Evolutionary conservation across 805 yeast species (phyloP).

Genomic region (Suhomyces xylopsoci): DNA sequence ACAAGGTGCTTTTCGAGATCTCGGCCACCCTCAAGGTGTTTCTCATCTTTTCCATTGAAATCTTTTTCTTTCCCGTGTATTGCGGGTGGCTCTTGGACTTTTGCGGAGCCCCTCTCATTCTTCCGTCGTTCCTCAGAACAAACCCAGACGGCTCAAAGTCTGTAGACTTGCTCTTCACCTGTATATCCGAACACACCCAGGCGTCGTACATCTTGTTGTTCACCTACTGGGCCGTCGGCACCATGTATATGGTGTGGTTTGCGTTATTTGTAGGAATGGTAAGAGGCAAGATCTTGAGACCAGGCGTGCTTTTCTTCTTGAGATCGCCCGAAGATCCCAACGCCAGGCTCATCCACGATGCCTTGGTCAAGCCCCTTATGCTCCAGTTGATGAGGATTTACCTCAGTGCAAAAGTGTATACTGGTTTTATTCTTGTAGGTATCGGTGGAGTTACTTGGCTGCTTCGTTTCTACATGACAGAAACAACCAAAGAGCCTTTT

Average conservation of each 20-base stretch:
- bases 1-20: conserved; percentile 51
- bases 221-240: conserved; percentile 68
- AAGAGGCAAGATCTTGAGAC: conserved; percentile 67
- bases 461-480: conserved; percentile 15
- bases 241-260: conserved; percentile 80
- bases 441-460: conserved; percentile 65
- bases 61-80: conserved; percentile 78
- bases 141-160: conserved; percentile 6
- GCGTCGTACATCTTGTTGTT: conserved; percentile 16
- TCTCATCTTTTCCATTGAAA: conserved; percentile 69
- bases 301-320: conserved; percentile 88
- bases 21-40: conserved; percentile 71
- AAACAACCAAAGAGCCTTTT: neutral
- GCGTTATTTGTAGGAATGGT: conserved; percentile 86
- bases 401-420: conserved; percentile 71
- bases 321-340: conserved; percentile 94
- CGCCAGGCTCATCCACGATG: conserved; percentile 81
- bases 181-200: conserved; percentile 16
- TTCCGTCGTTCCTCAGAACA: conserved; percentile 1
- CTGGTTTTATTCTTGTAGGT: conserved; percentile 68
- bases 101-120: conserved; percentile 58
- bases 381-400: conserved; percentile 71
- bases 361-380: conserved; percentile 69
- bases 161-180: conserved; percentile 21
- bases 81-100: conserved; percentile 80